Base-by-base conservation (phyloP, 345 rosid species). In the Syzygium aromaticum region DNA sequence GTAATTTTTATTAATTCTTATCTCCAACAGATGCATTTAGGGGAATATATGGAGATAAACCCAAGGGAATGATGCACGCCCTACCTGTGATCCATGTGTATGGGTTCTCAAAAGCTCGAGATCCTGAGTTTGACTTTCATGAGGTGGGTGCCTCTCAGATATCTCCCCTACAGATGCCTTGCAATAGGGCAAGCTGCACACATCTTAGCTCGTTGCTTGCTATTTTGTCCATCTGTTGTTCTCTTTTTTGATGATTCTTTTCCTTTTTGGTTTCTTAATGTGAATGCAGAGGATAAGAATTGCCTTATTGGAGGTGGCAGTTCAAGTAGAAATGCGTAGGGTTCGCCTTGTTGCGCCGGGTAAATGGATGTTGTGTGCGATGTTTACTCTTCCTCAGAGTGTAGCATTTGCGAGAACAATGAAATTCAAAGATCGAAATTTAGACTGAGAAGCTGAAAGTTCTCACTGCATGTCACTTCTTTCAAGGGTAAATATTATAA, bases 341-440 rank as follows among this genome's bases (percentile, higher is more conserved):
- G 98, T 95, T 85, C 96, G 96, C 12, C 95, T 90, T 1, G 99
- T 95, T 86, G 97, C 99, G 52, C 99, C 98, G 0, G 96, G 98
- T 56, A 97, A 97, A 94, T 95, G 96, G 95, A 96, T 97, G 99
- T 77, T 97, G 28, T 92, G 97, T 90, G 98, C 98, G 22, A 95
- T 95, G 85, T 97, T 97, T 87, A 88, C 91, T 78, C 97, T 97
- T 51, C 98, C 99, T 11, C 88, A 73, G 88, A 95, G 92, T 86
- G 96, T 96, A 90, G 98, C 98, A 64, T 95, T 90, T 88, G 92
- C 94, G 59, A 90, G 88, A 56, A 73, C 57, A 85, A 61, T 59
- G 86, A 86, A 83, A 38, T 43, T 14, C 14, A 52, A n/a, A 84
- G 28, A 13, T 27, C 19, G 46, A 64, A 57, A 46, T 61, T 51